Conservation (phyloP, 106 monocot genomes). For the Amphibolis antarctica region DNA sequence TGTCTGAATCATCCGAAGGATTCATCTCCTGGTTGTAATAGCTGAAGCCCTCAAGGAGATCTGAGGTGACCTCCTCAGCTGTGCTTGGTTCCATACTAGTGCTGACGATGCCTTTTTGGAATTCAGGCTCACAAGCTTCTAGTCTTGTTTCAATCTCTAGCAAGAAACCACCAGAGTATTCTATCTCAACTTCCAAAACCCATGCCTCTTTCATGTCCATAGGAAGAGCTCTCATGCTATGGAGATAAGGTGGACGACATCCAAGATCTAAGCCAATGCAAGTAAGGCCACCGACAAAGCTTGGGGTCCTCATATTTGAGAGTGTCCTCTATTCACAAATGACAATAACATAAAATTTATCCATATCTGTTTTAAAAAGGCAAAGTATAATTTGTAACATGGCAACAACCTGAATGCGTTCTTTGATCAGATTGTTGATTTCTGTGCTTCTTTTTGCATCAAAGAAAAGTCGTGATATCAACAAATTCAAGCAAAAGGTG, state of each 20-base stretch:
- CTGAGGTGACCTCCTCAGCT: constrained; percentile 39
- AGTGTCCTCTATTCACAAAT: constrained; percentile 46
- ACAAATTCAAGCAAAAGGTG: constrained; percentile 77
- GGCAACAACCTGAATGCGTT: constrained; percentile 69
- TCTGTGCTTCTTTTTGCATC: constrained; percentile 63
- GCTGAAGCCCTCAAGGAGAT: constrained; percentile 71
- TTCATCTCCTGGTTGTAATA: constrained; percentile 41
- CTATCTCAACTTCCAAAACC: constrained; percentile 81
- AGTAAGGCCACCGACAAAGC: constrained; percentile 63
- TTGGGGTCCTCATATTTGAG: constrained; percentile 78
- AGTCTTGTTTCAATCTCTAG: constrained; percentile 85
- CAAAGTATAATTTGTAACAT: background rate
- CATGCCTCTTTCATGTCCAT: constrained; percentile 69
- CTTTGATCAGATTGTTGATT: constrained; percentile 47
- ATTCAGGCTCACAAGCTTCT: constrained; percentile 71
- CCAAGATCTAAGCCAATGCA: constrained; percentile 67
- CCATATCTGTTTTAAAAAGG: background rate
- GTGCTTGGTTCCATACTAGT: constrained; percentile 34
- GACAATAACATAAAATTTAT: constrained; percentile 1
- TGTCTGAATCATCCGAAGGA: constrained; percentile 10
- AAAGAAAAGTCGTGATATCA: constrained; percentile 84
- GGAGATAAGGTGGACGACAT: constrained; percentile 68
- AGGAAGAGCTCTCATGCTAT: constrained; percentile 80
- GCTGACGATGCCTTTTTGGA: constrained; percentile 55
- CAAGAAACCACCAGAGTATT: constrained; percentile 71